Evolutionary conservation across 495 filamentous ascomycete species (phyloP), one percentile per base, ranked within the genome.

Genomic region (Articulospora tetracladia): DNA sequence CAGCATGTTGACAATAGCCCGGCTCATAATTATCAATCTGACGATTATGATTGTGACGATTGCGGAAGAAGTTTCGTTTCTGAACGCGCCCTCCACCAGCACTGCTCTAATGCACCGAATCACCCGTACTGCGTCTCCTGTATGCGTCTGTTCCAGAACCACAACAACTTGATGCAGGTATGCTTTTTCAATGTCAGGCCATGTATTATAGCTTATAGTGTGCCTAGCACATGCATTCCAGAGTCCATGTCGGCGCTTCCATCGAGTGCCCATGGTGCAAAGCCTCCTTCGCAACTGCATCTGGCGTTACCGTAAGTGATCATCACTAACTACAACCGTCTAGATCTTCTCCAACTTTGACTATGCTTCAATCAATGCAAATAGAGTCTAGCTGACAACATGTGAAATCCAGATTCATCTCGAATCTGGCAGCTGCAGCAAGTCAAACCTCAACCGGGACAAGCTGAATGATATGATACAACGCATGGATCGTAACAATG

Each of bases 211-310:
- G 30, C 32, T 36, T 3, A 53, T 19, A 19, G 27, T 20, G 1
- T 50, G 11, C 13, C 15, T 23, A 70, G 68, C 69, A 72, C 39
- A 58, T 69, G 34, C 65, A 67, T 48, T 72, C 69, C 23, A 50
- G 59, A n/a, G 56, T 61, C 26, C 69, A 72, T 54, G 53, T 60
- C n/a, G 68, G 69, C 0, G 57, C 56, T 25, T 61, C 57, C n/a
- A 67, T 70, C 32, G 57, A 66, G 50, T 72, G 69, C 28, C 68
- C 68, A 11, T 70, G 58, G 47, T 72, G 69, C 53, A 54, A 64
- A 1, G 44, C 48, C 26, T 54, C 27, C 25, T 72, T 63, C 54
- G 39, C 58, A 19, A 72, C 65, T 11, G 61, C 69, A 11, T 65
- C 68, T 22, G 69, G 63, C 30, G 57, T 69, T 26, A 62, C 57